Evolutionary conservation across 1,284 basidiomycete genomes (phyloP), one percentile per base, ranked within the genome.

Genomic region (Melanopsichium pennsylvanicum): DNA sequence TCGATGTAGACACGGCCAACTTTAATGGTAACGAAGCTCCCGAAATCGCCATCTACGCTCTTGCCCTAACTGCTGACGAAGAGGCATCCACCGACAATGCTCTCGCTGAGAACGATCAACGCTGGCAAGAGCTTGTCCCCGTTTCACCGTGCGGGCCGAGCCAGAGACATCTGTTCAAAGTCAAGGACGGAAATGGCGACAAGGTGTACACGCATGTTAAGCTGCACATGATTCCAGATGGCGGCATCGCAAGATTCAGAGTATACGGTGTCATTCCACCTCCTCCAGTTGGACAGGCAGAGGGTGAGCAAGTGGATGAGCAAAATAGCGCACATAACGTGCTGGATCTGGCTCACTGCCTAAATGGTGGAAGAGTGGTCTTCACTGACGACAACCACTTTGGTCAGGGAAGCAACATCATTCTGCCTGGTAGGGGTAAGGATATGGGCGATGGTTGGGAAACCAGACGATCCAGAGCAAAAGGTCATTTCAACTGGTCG

Each of bases 401-500:
- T 77, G 94, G 94, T 19, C 86, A 90, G 4, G 94, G 94, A 1
- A 86, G 88, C 8, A 97, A 98, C 82, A 84, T 98, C 59, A 88
- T 97, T 51, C 84, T 97, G 32, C 93, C 93, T 2, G 95, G 95
- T 27, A 84, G 95, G 81, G 90, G 90, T 80, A 77, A 78, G 78
- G 90, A 96, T 77, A 98, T 98, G 93, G 89, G 93, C 15, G 94
- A 97, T 79, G 95, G 96, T 6, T 98, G 95, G 96, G 95, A 98
- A 83, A 97, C 95, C 1, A 92, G 91, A 80, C 87, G 96, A 51
- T 93, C 90, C 72, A 86, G 95, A 44, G 84, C 84, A 36, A 85
- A 86, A 48, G 88, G 88, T 42, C 89, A 96, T 76, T 90, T 88
- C 55, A 94, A 98, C 75, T 97, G 92, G 91, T 89, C 88, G 4